These are phyloP conservation scores for Ceriops decandra DNA, from an alignment of 345 rosid species.

Conservation along the genomic window DNA sequence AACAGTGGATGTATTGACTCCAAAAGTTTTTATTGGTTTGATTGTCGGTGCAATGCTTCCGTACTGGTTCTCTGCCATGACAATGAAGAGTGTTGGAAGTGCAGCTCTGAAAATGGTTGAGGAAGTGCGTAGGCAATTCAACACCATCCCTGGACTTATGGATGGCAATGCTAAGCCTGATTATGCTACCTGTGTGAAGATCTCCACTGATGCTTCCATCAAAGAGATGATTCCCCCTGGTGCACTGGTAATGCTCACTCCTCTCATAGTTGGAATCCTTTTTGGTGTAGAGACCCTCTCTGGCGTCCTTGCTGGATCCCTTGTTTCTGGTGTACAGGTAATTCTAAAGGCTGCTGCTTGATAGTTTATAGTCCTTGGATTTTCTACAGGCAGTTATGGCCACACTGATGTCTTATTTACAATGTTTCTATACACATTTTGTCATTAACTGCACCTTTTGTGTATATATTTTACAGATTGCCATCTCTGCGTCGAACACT, in stretches of 20 bases:
- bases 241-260: constrained; percentile 97
- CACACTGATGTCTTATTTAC: background rate
- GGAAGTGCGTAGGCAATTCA: constrained; percentile 97
- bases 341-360: background rate
- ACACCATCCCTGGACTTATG: constrained; percentile 96
- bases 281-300: constrained; percentile 31
- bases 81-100: constrained; percentile 98
- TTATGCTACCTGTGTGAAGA: constrained; percentile 95
- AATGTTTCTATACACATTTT: background rate
- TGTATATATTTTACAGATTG: constrained; percentile 43
- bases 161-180: constrained; percentile 93
- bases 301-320: constrained; percentile 32
- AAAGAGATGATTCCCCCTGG: constrained; percentile 99
- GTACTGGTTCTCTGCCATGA: constrained; percentile 99
- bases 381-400: background rate
- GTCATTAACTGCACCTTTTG: background rate
- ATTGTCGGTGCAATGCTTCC: constrained; percentile 51
- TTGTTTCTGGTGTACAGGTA: constrained; percentile 93
- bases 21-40: constrained; percentile 31
- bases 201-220: constrained; percentile 97
- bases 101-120: constrained; percentile 99
- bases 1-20: constrained; percentile 27
- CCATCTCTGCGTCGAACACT: constrained; percentile 94
- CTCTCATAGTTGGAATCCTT: constrained; percentile 42
- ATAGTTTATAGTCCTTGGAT: background rate